phyloP scores from a whole-genome alignment of 345 rosid genomes.

The Eucalyptus dawsonii region DNA sequence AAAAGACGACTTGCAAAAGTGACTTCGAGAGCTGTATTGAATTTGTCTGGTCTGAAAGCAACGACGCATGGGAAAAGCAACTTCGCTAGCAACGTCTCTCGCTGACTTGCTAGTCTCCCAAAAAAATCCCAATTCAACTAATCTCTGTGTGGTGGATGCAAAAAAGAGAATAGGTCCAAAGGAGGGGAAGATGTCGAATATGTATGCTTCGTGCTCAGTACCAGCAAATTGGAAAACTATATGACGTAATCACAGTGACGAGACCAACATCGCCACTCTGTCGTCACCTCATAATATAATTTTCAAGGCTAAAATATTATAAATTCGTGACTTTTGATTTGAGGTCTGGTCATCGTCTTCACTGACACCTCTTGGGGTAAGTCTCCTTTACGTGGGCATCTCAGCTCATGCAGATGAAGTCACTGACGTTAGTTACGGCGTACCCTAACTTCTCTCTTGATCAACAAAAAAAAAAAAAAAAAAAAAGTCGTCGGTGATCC shows the following conservation, averaged over 20 bases:
- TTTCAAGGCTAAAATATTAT: background rate
- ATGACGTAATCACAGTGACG: background rate
- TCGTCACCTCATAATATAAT: background rate
- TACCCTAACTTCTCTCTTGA: background rate
- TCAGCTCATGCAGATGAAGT: background rate
- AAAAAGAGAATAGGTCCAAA: background rate
- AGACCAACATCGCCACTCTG: background rate
- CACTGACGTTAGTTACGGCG: background rate
- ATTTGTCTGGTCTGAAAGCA: background rate
- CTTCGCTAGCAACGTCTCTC: background rate
- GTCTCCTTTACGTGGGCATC: background rate
- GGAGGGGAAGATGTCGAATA: background rate
- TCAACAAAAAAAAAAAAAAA: background rate
- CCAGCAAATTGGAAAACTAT: background rate
- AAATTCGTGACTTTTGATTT: background rate
- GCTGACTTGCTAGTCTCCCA: background rate
- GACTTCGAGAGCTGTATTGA: too few species aligned
- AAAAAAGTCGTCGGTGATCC: background rate
- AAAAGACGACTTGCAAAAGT: too few species aligned
- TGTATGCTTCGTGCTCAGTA: background rate
- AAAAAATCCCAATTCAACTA: background rate
- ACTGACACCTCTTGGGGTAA: too few species aligned
- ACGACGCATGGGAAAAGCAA: background rate
- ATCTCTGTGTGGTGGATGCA: background rate
- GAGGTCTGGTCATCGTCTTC: background rate